Evolutionary conservation across 75 land plant genomes (phyloP).

Genomic region (Sequoiadendron giganteum): DNA sequence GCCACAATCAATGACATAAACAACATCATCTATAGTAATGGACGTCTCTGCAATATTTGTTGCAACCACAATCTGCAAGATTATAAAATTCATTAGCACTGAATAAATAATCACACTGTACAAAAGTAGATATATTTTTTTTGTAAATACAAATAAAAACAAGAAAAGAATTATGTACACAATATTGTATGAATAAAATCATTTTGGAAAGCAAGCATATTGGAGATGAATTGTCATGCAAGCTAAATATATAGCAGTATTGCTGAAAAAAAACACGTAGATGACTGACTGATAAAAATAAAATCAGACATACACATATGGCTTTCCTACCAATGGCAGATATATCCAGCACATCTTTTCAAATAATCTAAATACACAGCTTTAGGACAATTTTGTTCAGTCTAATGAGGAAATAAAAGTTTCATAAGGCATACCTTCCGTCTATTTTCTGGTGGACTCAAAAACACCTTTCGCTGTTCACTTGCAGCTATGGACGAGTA

Average conservation of each 20-base stretch:
- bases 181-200: neutral
- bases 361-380: neutral
- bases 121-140: neutral
- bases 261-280: neutral
- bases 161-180: neutral
- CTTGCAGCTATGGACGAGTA: conserved; percentile 77
- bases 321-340: neutral
- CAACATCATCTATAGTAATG: conserved; percentile 93
- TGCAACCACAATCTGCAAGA: conserved; percentile 71
- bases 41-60: conserved; percentile 97
- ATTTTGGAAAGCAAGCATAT: neutral
- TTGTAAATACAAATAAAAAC: neutral
- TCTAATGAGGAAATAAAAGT: neutral
- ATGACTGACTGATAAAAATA: neutral
- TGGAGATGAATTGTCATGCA: neutral
- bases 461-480: conserved; percentile 78
- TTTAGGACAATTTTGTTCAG: neutral
- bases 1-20: conserved; percentile 91
- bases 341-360: neutral
- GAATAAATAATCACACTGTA: neutral
- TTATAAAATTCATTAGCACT: neutral
- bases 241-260: neutral
- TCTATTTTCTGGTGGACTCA: conserved; percentile 63
- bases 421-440: conserved; percentile 63
- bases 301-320: neutral